Percentiles rank a stretch among this genome's conserved stretches.
These are phyloP conservation scores for Trichosporon sp. DNA, from an alignment of 1,284 basidiomycete species.

Conservation along the genomic window DNA sequence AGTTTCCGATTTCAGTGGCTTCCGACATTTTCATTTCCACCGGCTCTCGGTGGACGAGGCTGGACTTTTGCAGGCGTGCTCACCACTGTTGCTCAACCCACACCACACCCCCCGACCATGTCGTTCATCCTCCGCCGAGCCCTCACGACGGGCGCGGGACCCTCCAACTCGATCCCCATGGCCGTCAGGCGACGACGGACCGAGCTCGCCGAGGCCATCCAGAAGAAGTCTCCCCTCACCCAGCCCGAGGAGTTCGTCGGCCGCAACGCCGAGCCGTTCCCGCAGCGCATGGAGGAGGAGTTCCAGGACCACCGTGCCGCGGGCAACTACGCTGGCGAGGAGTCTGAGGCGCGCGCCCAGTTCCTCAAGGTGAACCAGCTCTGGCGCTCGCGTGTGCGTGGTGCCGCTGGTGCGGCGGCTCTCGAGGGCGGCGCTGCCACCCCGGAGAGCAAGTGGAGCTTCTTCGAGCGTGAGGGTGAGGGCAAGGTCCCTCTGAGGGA, in stretches of 20 bases:
- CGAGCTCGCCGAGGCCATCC: constrained; percentile 29
- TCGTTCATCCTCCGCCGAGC: constrained; percentile 47
- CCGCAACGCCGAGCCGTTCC: constrained; percentile 34
- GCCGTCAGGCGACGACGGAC: constrained; percentile 44
- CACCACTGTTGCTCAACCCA: neutral
- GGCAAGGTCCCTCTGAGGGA: constrained; percentile 15
- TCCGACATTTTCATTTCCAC: constrained; percentile 29
- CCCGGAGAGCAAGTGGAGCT: constrained; percentile 22
- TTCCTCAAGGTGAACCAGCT: constrained; percentile 44
- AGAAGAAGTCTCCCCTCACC: constrained; percentile 35
- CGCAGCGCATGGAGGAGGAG: constrained; percentile 44
- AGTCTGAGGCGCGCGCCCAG: constrained; percentile 39
- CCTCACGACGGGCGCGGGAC: constrained; percentile 32
- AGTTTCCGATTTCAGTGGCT: neutral
- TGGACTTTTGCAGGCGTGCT: constrained; percentile 7
- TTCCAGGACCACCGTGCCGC: constrained; percentile 44
- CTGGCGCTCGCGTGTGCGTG: constrained; percentile 50
- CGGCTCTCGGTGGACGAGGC: constrained; percentile 1
- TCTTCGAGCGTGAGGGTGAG: constrained; percentile 28
- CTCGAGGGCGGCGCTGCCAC: constrained; percentile 4
- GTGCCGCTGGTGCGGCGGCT: constrained; percentile 25
- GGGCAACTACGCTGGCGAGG: constrained; percentile 41
- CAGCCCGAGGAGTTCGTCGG: constrained; percentile 32
- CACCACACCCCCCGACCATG: constrained; percentile 36
- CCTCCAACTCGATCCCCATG: constrained; percentile 40